phyloP scores from a whole-genome alignment of 2,329 filamentous ascomycete genomes.

The Helotiales sp. region DNA sequence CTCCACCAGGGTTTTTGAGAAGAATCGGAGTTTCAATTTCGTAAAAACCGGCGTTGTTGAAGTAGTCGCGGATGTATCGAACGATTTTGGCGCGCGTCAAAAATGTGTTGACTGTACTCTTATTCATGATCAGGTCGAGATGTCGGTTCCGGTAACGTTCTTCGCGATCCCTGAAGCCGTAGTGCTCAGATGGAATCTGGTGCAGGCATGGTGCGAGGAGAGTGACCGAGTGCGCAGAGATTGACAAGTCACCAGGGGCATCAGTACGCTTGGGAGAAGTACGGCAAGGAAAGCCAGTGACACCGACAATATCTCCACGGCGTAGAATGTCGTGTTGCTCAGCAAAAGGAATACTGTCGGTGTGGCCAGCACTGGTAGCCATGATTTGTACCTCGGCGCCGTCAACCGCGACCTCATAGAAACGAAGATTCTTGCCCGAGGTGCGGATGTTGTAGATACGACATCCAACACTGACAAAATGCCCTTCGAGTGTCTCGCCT shows the following conservation, averaged over 20 bases:
- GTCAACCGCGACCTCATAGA: conserved; percentile 84
- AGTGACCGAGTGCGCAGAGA: conserved; percentile 85
- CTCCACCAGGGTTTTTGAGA: conserved; percentile 92
- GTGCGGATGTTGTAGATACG: conserved; percentile 88
- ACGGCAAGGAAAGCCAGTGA: conserved; percentile 81
- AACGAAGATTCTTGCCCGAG: conserved; percentile 82
- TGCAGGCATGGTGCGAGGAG: conserved; percentile 92
- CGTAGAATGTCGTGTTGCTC: conserved; percentile 88
- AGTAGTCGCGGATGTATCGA: conserved; percentile 83
- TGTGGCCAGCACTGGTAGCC: conserved; percentile 79
- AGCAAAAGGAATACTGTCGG: conserved; percentile 71
- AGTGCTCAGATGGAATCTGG: conserved; percentile 86
- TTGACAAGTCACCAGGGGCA: conserved; percentile 87
- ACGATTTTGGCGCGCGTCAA: conserved; percentile 86
- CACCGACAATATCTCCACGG: conserved; percentile 90
- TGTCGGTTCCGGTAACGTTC: conserved; percentile 91
- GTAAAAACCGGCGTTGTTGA: conserved; percentile 85
- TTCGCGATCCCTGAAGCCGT: conserved; percentile 94
- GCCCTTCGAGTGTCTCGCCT: conserved; percentile 79
- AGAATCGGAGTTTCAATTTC: conserved; percentile 98
- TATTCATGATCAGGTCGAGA: conserved; percentile 94
- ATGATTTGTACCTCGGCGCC: conserved; percentile 86
- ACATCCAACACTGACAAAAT: conserved; percentile 77
- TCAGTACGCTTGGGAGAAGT: conserved; percentile 91
- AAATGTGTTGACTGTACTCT: conserved; percentile 80